A percentile compares a stretch with the other conserved stretches of the same genome.
Conservation (phyloP, 768 basidiomycete genomes). For the Kondoa malvinella region DNA sequence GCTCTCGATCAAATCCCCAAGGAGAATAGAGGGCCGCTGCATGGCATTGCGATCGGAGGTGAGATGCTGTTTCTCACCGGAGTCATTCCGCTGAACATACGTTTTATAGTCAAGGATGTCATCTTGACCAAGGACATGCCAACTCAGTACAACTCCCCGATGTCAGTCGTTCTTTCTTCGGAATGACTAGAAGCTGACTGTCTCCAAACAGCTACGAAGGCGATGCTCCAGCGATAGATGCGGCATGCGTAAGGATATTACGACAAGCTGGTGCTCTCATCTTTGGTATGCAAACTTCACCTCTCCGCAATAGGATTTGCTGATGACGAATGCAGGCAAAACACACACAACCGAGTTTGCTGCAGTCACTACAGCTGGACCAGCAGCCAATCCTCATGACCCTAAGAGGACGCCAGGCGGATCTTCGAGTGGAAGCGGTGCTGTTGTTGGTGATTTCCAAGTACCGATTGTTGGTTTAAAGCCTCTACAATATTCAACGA, state of each 20-base stretch:
- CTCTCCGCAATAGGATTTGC: background rate
- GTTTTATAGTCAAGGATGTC: background rate
- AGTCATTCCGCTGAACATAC: conserved; percentile 12
- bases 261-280: conserved; percentile 29
- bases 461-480: conserved; percentile 21
- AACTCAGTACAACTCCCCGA: conserved; percentile 28
- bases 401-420: conserved; percentile 28
- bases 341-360: conserved; percentile 30
- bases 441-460: conserved; percentile 31
- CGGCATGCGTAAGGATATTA: conserved; percentile 22
- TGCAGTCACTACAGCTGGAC: conserved; percentile 21
- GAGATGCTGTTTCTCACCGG: conserved; percentile 27
- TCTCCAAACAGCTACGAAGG: conserved; percentile 22
- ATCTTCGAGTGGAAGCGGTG: conserved; percentile 30
- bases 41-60: conserved; percentile 27
- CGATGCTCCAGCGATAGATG: conserved; percentile 24
- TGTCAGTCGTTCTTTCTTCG: background rate
- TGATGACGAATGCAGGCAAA: conserved; percentile 6
- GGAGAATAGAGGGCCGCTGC: conserved; percentile 23
- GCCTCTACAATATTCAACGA: background rate
- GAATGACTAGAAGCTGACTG: background rate
- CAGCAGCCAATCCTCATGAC: conserved; percentile 25
- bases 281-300: conserved; percentile 20
- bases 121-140: conserved; percentile 29
- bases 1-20: conserved; percentile 19